Evolutionary conservation across 2,329 filamentous ascomycete species (phyloP).

Genomic region (Metarhizium robertsii): DNA sequence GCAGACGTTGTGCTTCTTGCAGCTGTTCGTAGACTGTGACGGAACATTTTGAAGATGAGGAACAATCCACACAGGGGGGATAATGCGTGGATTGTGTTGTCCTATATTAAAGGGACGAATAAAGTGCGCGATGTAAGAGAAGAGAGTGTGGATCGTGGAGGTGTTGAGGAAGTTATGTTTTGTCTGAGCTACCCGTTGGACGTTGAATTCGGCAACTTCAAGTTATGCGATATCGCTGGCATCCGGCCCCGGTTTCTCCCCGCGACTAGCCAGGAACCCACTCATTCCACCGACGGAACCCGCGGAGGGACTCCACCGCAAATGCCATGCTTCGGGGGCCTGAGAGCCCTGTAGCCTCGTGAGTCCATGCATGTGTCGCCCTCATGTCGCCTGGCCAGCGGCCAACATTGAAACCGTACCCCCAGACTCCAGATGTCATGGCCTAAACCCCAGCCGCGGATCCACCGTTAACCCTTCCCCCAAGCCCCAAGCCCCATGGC

Average conservation of each 20-base stretch:
- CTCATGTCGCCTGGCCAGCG: too few relatives aligned
- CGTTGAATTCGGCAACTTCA: constrained; percentile 1
- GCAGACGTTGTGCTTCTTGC: constrained; percentile 13
- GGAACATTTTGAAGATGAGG: constrained; percentile 17
- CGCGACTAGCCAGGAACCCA: constrained; percentile 1
- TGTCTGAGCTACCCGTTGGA: constrained; percentile 2
- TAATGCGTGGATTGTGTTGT: background rate
- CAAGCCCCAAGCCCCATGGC: too few relatives aligned
- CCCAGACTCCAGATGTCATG: background rate
- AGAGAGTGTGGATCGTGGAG: constrained; percentile 1
- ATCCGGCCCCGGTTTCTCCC: background rate
- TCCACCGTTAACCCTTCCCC: background rate
- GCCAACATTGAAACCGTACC: too few relatives aligned
- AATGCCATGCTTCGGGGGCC: background rate
- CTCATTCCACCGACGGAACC: constrained; percentile 6
- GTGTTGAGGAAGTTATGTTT: constrained; percentile 12
- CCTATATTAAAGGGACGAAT: background rate
- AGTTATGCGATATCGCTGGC: constrained; percentile 10
- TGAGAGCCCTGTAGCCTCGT: background rate
- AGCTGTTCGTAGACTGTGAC: constrained; percentile 20
- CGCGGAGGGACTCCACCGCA: constrained; percentile 2
- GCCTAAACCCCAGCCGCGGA: background rate
- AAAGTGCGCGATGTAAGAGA: background rate
- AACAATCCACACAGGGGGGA: background rate
- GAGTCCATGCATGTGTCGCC: too few relatives aligned